Evolutionary conservation across 306 rosid species (phyloP), one percentile per base, ranked within the genome.

Genomic region (Cucurbita ficifolia): DNA sequence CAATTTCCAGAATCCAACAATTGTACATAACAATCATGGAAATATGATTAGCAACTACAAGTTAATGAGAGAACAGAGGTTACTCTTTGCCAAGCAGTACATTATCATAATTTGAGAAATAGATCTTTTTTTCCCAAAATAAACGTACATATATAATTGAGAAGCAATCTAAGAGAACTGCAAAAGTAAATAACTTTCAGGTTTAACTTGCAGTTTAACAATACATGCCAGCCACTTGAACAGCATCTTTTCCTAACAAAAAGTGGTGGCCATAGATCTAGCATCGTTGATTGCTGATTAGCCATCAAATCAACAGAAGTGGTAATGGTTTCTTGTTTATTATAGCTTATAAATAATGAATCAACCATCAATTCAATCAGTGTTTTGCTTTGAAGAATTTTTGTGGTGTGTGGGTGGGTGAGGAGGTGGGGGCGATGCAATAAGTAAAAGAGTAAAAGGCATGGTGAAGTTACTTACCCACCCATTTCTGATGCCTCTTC

Each of bases 401-500:
- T 8, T 53, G 58, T 3, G 8, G 18, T 53, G 58, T 53, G 17
- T 13, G 18, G 3, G 18, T 39, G 18, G n/a, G 8, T 14, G 55
- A 3, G 5, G 7, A 8, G 55, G 19, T 18, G 33, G 59, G n/a
- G 7, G 21, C 55, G 4, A 67, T 38, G 50, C 13, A 12, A 13
- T 35, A 58, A 77, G 48, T 61, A 12, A 10, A 43, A 42, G 17
- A 64, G 78, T 49, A 48, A 46, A 49, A 81, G 40, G 69, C 1
- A 39, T 61, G 39, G 62, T 14, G 52, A 49, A 78, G 83, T 61
- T 76, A 94, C 98, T 74, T 84, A 90, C 98, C 98, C 98, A 49
- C 98, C 98, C 97, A 94, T 89, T 83, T 94, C 98, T 1, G 98
- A 81, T 49, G 96, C 81, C 85, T 94, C 98, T 84, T 94, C 98